A percentile compares a stretch with the other conserved stretches of the same genome.
These are phyloP conservation scores for Margaritispora aquatica DNA, from an alignment of 495 filamentous ascomycete species.

Conservation along the genomic window DNA sequence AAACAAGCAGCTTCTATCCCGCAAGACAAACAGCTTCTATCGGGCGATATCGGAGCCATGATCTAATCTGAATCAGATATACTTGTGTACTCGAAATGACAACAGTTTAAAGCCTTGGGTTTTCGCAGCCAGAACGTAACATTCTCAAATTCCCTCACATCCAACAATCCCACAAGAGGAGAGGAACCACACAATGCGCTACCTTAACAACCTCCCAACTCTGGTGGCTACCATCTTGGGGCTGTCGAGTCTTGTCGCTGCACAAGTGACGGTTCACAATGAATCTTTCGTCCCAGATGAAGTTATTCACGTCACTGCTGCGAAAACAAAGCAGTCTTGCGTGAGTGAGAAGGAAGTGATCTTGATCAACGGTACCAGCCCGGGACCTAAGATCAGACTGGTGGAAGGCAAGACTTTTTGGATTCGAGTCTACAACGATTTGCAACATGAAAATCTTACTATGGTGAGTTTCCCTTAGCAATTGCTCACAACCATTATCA, in stretches of 20 bases:
- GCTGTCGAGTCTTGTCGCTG: background rate
- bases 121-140: background rate
- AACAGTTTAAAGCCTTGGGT: background rate
- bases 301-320: constrained; percentile 35
- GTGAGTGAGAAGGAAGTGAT: constrained; percentile 35
- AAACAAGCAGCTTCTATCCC: background rate
- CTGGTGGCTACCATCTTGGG: background rate
- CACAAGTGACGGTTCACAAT: constrained; percentile 25
- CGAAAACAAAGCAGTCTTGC: constrained; percentile 35
- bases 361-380: constrained; percentile 43
- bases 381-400: constrained; percentile 42
- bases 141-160: background rate
- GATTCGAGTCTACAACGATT: constrained; percentile 53
- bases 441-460: constrained; percentile 42
- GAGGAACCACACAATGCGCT: background rate
- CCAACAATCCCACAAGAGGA: background rate
- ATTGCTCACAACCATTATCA: background rate
- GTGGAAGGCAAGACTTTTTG: constrained; percentile 42
- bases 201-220: background rate
- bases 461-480: constrained; percentile 33
- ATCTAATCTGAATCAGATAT: background rate
- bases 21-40: background rate
- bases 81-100: background rate
- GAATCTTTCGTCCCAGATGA: constrained; percentile 38
- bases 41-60: background rate